Evolutionary conservation across 805 yeast genomes (phyloP), one percentile per base, ranked within the genome.

Genomic region (Metschnikowia henanensis): DNA sequence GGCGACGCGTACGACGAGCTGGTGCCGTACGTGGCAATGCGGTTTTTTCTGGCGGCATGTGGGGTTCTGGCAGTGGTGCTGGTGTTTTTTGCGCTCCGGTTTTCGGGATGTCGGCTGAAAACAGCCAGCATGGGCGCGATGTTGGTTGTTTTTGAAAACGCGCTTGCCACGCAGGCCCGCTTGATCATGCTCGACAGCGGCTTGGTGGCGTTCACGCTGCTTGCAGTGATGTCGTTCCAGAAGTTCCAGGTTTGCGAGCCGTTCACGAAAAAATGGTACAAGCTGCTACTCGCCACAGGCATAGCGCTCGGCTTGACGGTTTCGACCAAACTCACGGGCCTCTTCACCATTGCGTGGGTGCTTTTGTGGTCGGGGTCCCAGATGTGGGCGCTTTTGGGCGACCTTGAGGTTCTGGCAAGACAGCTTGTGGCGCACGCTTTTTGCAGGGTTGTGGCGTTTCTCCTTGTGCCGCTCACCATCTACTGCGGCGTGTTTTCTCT

Each of bases 381-480:
- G 47, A 61, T 84, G 35, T 90, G 96, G 96, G 60, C 62, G 47
- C 55, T 79, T 10, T 59, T 84, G 30, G 95, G 94, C 12, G 97
- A 92, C 61, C 60, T 85, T 25, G 62, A 66, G 4, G 68, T 83
- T 3, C 33, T 77, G 1, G 61, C 68, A 7, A 42, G 39, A 15
- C 39, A 54, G 19, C 66, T 80, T 49, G 49, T 65, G 15, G 66
- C 62, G 42, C 81, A 78, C 53, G 56, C 75, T 15, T 17, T 61
- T 0, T 47, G 61, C 17, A 72, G 84, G 30, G 51, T 70, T 0
- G 43, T 68, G 13, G 64, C 72, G 7, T 64, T 84, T 34, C 50
- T 84, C 0, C 54, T 68, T 0, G 59, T 85, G 1, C 95, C 97
- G 4, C 34, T 72, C 0, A 53, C 73, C 1, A 68, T 87, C 31